Evolutionary conservation across 1,284 basidiomycete genomes (phyloP), one percentile per base, ranked within the genome.

Genomic region (Pseudozyma hubeiensis): DNA sequence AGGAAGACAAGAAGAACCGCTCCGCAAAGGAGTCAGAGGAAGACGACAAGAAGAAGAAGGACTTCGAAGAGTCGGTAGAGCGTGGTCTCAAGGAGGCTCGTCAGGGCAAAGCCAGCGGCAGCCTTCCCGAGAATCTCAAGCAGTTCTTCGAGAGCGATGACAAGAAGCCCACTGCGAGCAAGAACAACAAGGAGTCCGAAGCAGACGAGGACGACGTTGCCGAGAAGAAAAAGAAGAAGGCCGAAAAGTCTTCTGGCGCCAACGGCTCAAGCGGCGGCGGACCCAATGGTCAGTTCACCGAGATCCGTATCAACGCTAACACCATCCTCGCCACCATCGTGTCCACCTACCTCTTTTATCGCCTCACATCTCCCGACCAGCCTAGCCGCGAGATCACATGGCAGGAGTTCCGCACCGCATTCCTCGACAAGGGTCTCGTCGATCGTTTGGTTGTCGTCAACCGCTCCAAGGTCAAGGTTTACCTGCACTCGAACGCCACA

Each of bases 331-430:
- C 75, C 40, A 78, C 81, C 34, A 70, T 81, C 48, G 88, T 90
- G 53, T 88, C 90, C 40, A 89, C 92, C 69, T 91, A 92, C 79
- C 87, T 90, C 10, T 87, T 92, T 75, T 90, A 90, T 41, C 89
- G 88, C 59, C 87, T 90, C 39, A 88, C 87, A 17, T 86, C 88
- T 0, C 86, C 89, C 0, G 87, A 87, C 47, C 59, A 77, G 7
- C 70, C 73, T 17, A 89, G 91, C 6, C 90, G 91, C 71, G 95
- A 98, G 86, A 97, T 98, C 76, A 97, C 95, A 73, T 98, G 95
- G 94, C 95, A 97, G 86, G 95, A 97, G 85, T 98, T 98, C 88
- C 90, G 94, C 65, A 95, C 93, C 53, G 92, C 92, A 19, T 93
- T 97, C 86, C 90, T 98, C 53, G 93, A 97, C 85, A 95, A 96